Percentiles rank a stretch among this genome's conserved stretches.
Evolutionary conservation across 2,329 filamentous ascomycete species (phyloP).

Genomic region (Rugonectria rugulosa): DNA sequence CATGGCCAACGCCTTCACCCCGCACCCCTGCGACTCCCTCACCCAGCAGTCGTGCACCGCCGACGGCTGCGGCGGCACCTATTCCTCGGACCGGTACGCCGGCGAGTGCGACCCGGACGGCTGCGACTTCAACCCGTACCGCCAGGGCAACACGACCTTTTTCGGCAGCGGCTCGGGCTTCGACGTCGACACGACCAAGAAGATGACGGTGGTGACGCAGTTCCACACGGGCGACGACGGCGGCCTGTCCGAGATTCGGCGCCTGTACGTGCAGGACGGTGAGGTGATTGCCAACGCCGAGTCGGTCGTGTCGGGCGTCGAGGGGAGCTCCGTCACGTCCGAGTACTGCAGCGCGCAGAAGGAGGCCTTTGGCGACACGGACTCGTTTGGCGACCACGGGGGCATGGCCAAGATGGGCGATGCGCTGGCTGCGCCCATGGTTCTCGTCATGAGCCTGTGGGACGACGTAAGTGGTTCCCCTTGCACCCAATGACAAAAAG

Average conservation of each 20-base stretch:
- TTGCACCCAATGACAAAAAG: no score
- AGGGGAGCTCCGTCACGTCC: conserved; percentile 61
- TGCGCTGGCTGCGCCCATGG: conserved; percentile 52
- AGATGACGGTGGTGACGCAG: conserved; percentile 72
- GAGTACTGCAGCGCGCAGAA: conserved; percentile 67
- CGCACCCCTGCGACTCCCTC: conserved; percentile 66
- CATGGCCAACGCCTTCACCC: conserved; percentile 69
- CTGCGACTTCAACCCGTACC: conserved; percentile 75
- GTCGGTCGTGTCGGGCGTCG: conserved; percentile 47
- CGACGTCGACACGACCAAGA: conserved; percentile 65
- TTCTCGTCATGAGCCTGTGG: conserved; percentile 62
- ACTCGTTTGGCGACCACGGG: conserved; percentile 62
- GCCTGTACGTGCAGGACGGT: conserved; percentile 71
- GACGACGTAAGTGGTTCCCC: conserved; percentile 58
- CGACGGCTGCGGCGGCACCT: conserved; percentile 61
- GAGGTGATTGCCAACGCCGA: conserved; percentile 63
- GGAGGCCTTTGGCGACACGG: conserved; percentile 60
- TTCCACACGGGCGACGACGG: conserved; percentile 61
- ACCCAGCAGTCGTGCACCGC: conserved; percentile 60
- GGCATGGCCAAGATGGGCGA: conserved; percentile 65
- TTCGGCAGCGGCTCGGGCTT: conserved; percentile 63
- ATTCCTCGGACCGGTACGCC: conserved; percentile 61
- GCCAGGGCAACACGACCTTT: conserved; percentile 69
- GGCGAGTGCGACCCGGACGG: conserved; percentile 74
- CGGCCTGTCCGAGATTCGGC: conserved; percentile 65